phyloP scores from a whole-genome alignment of 1,139 yeast genomes.

The Starmera stellimalicola region DNA sequence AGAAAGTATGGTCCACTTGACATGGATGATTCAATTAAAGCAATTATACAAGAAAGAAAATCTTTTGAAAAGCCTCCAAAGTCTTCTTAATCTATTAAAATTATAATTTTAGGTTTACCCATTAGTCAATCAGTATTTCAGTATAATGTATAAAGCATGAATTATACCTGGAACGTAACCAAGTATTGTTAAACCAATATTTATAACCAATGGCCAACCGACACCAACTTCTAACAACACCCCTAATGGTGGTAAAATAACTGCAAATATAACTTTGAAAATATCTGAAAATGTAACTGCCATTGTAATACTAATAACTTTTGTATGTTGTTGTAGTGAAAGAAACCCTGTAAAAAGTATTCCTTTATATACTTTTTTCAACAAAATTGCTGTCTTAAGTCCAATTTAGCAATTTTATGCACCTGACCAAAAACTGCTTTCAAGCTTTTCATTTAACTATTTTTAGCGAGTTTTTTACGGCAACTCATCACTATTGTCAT shows the following conservation, averaged over 20 bases:
- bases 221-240: constrained; percentile 67
- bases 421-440: no score
- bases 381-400: no score
- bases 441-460: no score
- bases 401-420: no score
- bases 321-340: no score
- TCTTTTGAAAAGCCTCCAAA: constrained; percentile 1
- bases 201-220: constrained; percentile 43
- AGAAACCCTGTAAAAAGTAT: not conserved
- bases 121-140: constrained; percentile 21
- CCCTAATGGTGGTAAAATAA: constrained; percentile 66
- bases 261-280: constrained; percentile 50
- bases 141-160: constrained; percentile 52
- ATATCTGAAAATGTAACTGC: constrained; percentile 48
- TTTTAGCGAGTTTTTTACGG: no score
- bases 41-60: constrained; percentile 24
- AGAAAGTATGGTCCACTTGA: constrained; percentile 57
- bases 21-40: constrained; percentile 33
- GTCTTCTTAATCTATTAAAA: not conserved
- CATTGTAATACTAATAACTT: no score
- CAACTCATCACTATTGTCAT: no score
- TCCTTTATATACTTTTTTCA: not conserved
- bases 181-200: constrained; percentile 48
- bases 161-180: constrained; percentile 62
- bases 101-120: not conserved